Evolutionary conservation across 2,329 filamentous ascomycete species (phyloP).

Genomic region (Microdochium nivale): DNA sequence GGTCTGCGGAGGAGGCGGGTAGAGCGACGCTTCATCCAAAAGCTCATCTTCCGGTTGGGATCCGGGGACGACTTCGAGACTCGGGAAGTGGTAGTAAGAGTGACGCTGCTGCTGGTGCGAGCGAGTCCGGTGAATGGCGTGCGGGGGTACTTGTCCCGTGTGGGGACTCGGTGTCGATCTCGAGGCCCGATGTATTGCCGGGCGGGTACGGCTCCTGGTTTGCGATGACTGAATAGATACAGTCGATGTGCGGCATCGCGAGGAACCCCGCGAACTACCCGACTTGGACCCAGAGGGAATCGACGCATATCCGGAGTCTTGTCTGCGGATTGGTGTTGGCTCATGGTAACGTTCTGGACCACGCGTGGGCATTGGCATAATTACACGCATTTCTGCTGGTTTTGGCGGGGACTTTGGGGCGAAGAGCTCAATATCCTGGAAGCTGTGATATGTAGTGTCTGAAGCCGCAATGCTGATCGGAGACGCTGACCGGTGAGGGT

Average conservation of each 20-base stretch:
- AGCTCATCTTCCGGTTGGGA: constrained; percentile 5
- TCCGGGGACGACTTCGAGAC: constrained; percentile 25
- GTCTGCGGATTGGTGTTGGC: constrained; percentile 37
- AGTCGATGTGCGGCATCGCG: constrained; percentile 17
- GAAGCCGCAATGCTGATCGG: constrained; percentile 34
- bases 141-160: constrained; percentile 11
- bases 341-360: constrained; percentile 13
- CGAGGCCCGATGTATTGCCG: constrained; percentile 29
- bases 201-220: constrained; percentile 27
- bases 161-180: constrained; percentile 23
- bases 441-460: constrained; percentile 46
- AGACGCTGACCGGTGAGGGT: constrained; percentile 20
- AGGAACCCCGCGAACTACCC: constrained; percentile 23
- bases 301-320: constrained; percentile 53
- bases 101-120: constrained; percentile 19
- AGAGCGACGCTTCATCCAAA: constrained; percentile 13
- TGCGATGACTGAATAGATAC: constrained; percentile 20
- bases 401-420: constrained; percentile 25
- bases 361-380: constrained; percentile 8
- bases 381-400: constrained; percentile 5
- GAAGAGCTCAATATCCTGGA: constrained; percentile 38
- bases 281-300: constrained; percentile 30
- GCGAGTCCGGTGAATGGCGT: constrained; percentile 13
- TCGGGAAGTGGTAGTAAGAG: constrained; percentile 42
- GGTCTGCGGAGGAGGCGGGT: constrained; percentile 44